Conservation (phyloP, 805 yeast genomes). For the Candida maesae region DNA sequence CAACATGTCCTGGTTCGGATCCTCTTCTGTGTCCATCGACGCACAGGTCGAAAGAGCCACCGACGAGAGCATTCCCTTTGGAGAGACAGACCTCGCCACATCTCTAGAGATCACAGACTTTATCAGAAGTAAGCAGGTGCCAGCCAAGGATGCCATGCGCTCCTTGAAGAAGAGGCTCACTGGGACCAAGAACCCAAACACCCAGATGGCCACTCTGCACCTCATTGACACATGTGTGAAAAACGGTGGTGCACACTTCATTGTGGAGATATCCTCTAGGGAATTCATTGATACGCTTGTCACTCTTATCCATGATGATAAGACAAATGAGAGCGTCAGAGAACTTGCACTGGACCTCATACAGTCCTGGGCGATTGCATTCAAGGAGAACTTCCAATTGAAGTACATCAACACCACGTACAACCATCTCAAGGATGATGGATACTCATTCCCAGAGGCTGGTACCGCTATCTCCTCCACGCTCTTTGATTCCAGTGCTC, state of each 20-base stretch:
- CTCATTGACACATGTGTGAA: conserved; percentile 84
- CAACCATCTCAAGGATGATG: conserved; percentile 55
- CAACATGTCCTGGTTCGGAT: conserved; percentile 28
- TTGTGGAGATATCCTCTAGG: conserved; percentile 71
- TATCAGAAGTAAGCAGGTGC: conserved; percentile 75
- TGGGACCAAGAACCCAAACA: conserved; percentile 69
- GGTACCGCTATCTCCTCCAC: conserved; percentile 36
- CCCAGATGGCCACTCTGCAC: conserved; percentile 69
- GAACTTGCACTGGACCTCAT: conserved; percentile 56
- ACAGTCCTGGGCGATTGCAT: conserved; percentile 75
- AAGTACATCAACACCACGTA: conserved; percentile 62
- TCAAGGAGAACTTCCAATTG: conserved; percentile 62
- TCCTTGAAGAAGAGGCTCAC: conserved; percentile 72
- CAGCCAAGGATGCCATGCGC: conserved; percentile 81
- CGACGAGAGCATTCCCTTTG: conserved; percentile 86
- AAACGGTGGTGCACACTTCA: conserved; percentile 86
- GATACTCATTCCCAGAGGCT: conserved; percentile 60
- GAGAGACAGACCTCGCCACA: conserved; percentile 71
- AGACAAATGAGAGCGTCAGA: conserved; percentile 51
- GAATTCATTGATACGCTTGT: conserved; percentile 83
- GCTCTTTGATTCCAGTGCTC: conserved; percentile 83
- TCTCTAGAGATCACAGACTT: conserved; percentile 86
- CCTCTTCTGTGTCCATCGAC: conserved; percentile 35
- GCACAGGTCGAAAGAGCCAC: conserved; percentile 69
- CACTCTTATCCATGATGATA: conserved; percentile 36